Evolutionary conservation across 495 filamentous ascomycete species (phyloP), one percentile per base, ranked within the genome.

Genomic region (Xylaria curta): DNA sequence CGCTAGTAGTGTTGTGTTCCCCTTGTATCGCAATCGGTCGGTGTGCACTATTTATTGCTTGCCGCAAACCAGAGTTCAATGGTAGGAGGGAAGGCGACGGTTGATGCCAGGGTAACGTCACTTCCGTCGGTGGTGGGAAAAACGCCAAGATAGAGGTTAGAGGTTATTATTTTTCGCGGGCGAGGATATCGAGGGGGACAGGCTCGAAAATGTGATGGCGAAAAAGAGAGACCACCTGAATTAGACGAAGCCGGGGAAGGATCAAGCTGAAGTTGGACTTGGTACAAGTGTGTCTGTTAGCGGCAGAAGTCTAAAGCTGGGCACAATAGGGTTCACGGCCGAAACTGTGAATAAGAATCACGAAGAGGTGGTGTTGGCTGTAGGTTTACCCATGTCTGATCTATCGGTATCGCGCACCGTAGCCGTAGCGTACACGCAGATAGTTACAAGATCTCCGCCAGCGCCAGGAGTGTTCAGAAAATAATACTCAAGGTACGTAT

Each of bases 91-190:
- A 12, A 31, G 54, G 44, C 51, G 59, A 24, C 63, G 44, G 58
- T 63, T 70, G 58, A 63, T 70, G 58, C 58, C 17, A 31, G 58
- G 68, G 56, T 54, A 51, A 63, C 68, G 68, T 70, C 68, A 54
- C 58, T 44, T 44, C 31, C 44, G 68, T 44, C 31, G n/a, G 68
- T 53, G 68, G 44, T 53, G 36, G 59, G 36, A 59, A 44, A 36
- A 62, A 53, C 47, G 54, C 67, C 56, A 70, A 63, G 68, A 53
- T 31, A 19, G 19, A 63, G 38, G 42, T 53, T 46, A 51, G 19
- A 63, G 38, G 42, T 53, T 46, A 51, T 17, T 51, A 12, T 69
- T 61, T 38, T 46, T 65, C 17, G 33, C n/a, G 38, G 47, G 65
- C 33, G 65, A 42, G 47, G 47, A 15, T 26, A 44, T 63, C 33